Evolutionary conservation across 345 rosid species (phyloP).

Genomic region (Pugionium dolabratum): DNA sequence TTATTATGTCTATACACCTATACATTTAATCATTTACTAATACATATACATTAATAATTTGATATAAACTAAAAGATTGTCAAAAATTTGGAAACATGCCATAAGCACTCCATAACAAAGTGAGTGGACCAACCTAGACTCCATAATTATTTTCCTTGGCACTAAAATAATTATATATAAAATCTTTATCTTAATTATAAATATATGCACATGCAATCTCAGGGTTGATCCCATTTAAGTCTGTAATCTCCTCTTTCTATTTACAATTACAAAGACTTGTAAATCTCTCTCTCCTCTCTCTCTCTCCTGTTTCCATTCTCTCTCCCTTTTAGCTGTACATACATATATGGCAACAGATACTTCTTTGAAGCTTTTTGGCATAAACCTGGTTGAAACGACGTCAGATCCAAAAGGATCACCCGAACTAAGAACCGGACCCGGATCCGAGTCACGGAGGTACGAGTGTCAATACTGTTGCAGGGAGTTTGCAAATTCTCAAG

Average conservation of each 20-base stretch:
- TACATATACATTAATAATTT: too few relatives aligned
- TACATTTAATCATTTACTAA: neutral
- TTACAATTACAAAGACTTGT: conserved; percentile 11
- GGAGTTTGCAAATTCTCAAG: conserved; percentile 93
- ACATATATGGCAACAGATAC: conserved; percentile 35
- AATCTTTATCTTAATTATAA: conserved; percentile 26
- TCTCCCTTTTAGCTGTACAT: conserved; percentile 2
- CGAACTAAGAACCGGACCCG: conserved; percentile 34
- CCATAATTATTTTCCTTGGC: conserved; percentile 26
- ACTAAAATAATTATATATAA: neutral
- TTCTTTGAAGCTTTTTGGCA: conserved; percentile 61
- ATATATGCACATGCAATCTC: conserved; percentile 36
- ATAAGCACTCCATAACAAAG: conserved; percentile 13
- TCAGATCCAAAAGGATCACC: conserved; percentile 22
- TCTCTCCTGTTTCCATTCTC: conserved; percentile 2
- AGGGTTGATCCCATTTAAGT: conserved; percentile 35
- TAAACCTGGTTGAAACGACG: conserved; percentile 51
- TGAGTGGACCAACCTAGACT: conserved; percentile 44
- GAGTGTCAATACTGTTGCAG: conserved; percentile 94
- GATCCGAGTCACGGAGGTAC: conserved; percentile 55
- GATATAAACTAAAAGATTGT: neutral
- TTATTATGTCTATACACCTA: conserved; percentile 17
- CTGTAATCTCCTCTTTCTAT: conserved; percentile 31
- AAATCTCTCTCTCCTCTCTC: neutral
- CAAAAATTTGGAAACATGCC: conserved; percentile 30